Percentiles rank a stretch among this genome's conserved stretches.
Evolutionary conservation across 441 rosid species (phyloP).

Genomic region (Jatropha multifida): DNA sequence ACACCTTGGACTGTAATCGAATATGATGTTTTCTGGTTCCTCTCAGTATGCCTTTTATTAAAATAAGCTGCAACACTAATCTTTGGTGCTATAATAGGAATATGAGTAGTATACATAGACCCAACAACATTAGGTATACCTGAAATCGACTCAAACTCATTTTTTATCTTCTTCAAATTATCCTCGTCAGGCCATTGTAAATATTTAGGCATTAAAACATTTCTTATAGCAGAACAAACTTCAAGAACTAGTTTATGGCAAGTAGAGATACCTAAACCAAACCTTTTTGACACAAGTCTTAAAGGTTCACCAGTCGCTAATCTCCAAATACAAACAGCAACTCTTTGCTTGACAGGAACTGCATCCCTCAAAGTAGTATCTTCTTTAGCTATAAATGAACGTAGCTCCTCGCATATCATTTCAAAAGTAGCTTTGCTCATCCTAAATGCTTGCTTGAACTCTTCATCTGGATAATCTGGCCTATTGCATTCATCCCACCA

Average conservation of each 20-base stretch:
- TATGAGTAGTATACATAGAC: conserved; percentile 80
- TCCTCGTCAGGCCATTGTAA: conserved; percentile 66
- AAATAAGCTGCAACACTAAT: conserved; percentile 64
- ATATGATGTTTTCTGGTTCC: conserved; percentile 80
- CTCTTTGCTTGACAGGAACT: conserved; percentile 85
- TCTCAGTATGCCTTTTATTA: conserved; percentile 74
- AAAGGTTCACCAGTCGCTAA: conserved; percentile 85
- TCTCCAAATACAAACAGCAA: conserved; percentile 92
- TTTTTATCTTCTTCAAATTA: conserved; percentile 36
- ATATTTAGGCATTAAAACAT: conserved; percentile 69
- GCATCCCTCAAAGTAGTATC: conserved; percentile 79
- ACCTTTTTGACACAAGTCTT: conserved; percentile 73
- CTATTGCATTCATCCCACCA: conserved; percentile 79
- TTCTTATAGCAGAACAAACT: conserved; percentile 75
- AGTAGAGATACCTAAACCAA: conserved; percentile 86
- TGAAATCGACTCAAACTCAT: conserved; percentile 46
- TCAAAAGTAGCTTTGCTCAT: conserved; percentile 76
- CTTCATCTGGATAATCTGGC: conserved; percentile 63
- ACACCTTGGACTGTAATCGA: conserved; percentile 85
- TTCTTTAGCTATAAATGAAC: conserved; percentile 60
- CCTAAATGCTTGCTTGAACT: conserved; percentile 63
- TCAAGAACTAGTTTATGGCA: conserved; percentile 86
- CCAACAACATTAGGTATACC: conserved; percentile 77
- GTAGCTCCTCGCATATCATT: conserved; percentile 66
- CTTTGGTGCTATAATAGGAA: conserved; percentile 84